Percentiles rank a stretch among this genome's conserved stretches.
These are phyloP conservation scores for Wickerhamomyces sydowiorum DNA, from an alignment of 805 yeast genomes.

Conservation along the genomic window DNA sequence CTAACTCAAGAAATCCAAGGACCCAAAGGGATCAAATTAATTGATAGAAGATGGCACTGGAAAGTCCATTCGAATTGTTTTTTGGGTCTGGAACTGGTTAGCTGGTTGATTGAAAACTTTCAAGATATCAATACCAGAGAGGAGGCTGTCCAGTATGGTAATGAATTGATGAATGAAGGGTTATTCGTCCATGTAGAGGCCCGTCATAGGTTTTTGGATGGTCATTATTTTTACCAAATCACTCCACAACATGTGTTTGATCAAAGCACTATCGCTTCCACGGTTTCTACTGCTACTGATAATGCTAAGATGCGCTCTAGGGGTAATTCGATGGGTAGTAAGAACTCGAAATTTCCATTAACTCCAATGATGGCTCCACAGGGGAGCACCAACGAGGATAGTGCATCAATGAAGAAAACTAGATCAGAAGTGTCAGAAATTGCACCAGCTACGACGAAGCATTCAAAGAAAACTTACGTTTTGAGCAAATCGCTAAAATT, in stretches of 20 bases:
- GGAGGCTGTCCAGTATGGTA: conserved; percentile 79
- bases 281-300: not conserved
- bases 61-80: conserved; percentile 71
- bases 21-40: conserved; percentile 55
- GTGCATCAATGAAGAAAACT: conserved; percentile 7
- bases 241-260: conserved; percentile 43
- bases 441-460: not conserved
- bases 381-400: conserved; percentile 1
- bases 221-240: conserved; percentile 84
- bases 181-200: conserved; percentile 77
- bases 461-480: conserved; percentile 32
- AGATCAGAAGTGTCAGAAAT: conserved; percentile 3
- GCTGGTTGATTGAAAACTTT: conserved; percentile 77
- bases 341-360: conserved; percentile 9
- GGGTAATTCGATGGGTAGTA: conserved; percentile 7
- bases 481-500: conserved; percentile 61
- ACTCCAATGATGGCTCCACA: conserved; percentile 14
- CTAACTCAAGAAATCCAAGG: conserved; percentile 66
- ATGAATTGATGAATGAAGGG: conserved; percentile 63
- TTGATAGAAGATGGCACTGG: conserved; percentile 90
- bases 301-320: conserved; percentile 3
- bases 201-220: conserved; percentile 83
- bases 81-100: conserved; percentile 78
- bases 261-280: conserved; percentile 7
- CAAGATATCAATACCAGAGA: conserved; percentile 77